phyloP scores from a whole-genome alignment of 768 basidiomycete species.

The Lactarius pseudohatsudake region DNA sequence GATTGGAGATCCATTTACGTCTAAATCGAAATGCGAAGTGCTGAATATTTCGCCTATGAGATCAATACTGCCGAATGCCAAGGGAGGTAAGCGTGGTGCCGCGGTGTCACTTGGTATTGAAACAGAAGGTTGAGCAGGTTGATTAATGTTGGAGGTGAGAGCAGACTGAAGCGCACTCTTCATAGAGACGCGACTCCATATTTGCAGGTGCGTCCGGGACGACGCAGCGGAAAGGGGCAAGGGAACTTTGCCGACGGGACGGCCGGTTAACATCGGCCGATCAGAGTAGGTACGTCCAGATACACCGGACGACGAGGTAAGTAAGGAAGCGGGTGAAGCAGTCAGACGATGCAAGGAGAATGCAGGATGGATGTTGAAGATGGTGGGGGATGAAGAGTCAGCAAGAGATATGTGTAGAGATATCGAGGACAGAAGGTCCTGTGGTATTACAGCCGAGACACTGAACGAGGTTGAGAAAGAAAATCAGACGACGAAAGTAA shows the following conservation, averaged over 20 bases:
- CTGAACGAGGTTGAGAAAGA: slow-evolving; percentile 41
- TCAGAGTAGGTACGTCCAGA: slow-evolving; percentile 22
- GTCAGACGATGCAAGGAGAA: slow-evolving; percentile 48
- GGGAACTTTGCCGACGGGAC: slow-evolving; percentile 2
- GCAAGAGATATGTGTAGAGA: slow-evolving; percentile 44
- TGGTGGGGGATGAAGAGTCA: slow-evolving; percentile 39
- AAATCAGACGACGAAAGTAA: neutral
- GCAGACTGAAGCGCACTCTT: slow-evolving; percentile 29
- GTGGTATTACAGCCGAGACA: slow-evolving; percentile 64
- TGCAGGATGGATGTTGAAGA: slow-evolving; percentile 46
- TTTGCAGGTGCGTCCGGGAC: slow-evolving; percentile 23
- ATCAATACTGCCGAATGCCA: slow-evolving; percentile 23
- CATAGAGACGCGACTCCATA: slow-evolving; percentile 29
- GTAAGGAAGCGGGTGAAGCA: slow-evolving; percentile 22
- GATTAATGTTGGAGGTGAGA: slow-evolving; percentile 26
- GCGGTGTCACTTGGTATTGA: slow-evolving; percentile 4
- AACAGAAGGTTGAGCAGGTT: slow-evolving; percentile 10
- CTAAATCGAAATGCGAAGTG: slow-evolving; percentile 19
- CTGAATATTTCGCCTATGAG: slow-evolving; percentile 30
- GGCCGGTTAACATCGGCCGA: slow-evolving; percentile 9
- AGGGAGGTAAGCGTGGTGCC: slow-evolving; percentile 27
- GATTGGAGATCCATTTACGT: slow-evolving; percentile 3
- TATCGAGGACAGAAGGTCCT: slow-evolving; percentile 54
- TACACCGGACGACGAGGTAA: slow-evolving; percentile 29
- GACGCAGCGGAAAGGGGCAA: slow-evolving; percentile 15